Percentiles rank a stretch among this genome's conserved stretches.
phyloP scores from a whole-genome alignment of 352 stramenopile genomes.

The Pythium chondricola region DNA sequence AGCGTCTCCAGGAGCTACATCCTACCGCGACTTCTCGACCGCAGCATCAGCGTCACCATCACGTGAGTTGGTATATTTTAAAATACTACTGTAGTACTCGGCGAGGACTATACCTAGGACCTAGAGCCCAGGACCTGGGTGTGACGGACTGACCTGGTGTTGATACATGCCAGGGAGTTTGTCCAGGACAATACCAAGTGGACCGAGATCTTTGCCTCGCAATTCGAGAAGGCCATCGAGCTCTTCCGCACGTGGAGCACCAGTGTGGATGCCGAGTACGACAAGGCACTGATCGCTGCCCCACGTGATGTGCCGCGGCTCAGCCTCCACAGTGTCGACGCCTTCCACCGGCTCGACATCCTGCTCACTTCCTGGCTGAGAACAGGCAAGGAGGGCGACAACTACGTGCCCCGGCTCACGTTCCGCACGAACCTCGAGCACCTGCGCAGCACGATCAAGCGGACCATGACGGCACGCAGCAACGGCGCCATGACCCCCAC shows the following conservation, averaged over 20 bases:
- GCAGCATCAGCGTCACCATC: constrained; percentile 46
- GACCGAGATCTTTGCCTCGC: constrained; percentile 31
- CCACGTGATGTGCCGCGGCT: constrained; percentile 8
- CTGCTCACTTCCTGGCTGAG: constrained; percentile 29
- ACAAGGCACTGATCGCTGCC: constrained; percentile 17
- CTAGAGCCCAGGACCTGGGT: too few relatives aligned
- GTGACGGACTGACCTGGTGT: neutral
- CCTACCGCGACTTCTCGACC: constrained; percentile 43
- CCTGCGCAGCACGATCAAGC: constrained; percentile 13
- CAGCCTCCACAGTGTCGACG: constrained; percentile 8
- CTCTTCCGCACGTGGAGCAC: constrained; percentile 42
- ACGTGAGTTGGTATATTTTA: constrained; percentile 20
- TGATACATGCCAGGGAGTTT: constrained; percentile 24
- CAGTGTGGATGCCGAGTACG: constrained; percentile 47
- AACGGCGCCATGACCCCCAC: constrained; percentile 3
- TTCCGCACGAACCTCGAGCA: constrained; percentile 22
- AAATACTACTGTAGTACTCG: neutral
- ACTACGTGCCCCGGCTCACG: constrained; percentile 2
- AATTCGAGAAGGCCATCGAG: constrained; percentile 44
- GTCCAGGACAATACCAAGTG: constrained; percentile 37
- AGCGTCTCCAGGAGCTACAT: constrained; percentile 37
- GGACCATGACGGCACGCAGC: constrained; percentile 16
- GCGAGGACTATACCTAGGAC: neutral
- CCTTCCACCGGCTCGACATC: constrained; percentile 35
- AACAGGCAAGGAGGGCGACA: constrained; percentile 17